Base-by-base conservation (phyloP, 225 moss, liverwort and hornwort species). In the Thuidium tamariscinum region DNA sequence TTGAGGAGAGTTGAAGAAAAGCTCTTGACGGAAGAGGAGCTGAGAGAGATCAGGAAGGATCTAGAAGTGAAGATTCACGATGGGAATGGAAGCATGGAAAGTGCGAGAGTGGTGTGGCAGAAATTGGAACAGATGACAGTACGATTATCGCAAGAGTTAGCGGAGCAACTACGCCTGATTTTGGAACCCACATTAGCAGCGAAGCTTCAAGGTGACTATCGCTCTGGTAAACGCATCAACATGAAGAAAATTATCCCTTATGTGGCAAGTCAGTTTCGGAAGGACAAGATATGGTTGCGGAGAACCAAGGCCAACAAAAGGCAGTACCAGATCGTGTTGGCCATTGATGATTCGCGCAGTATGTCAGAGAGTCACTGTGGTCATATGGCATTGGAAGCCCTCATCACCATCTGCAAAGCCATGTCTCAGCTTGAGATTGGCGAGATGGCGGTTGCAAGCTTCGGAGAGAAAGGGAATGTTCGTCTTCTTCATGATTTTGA, bases 221-320 rank as follows among this genome's bases (percentile, higher is more conserved):
- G 93, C 83, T 95, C 98, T 42, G 97, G 98, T 36, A 99, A 99
- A 83, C 95, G 98, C 79, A 99, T 99, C 69, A 99, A 99, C 85
- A 95, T 99, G 98, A 99, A 99, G 87, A 99, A 97, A 89, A 92
- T 99, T 56, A 97, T 99, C 81, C 98, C 98, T 19, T 97, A 97
- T 48, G 95, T 99, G 64, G 98, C 98, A 16, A 99, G 98, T 86
- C 95, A 97, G 86, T 99, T 99, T 86, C 92, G 96, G 21, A 99
- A 99, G 89, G 97, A 99, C 76, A 99, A 99, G 86, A 99, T 99
- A 74, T 99, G 98, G 98, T 92, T 99, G 88, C 95, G 98, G 66
- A 95, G 97, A 64, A 96, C 98, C 10, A 99, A 99, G 86, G 93
- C 98, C 25, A 99, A 92, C 88, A 99, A 99, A 77, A 89, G 97